Evolutionary conservation across 495 filamentous ascomycete species (phyloP).

Genomic region (Aspergillus cristatus): DNA sequence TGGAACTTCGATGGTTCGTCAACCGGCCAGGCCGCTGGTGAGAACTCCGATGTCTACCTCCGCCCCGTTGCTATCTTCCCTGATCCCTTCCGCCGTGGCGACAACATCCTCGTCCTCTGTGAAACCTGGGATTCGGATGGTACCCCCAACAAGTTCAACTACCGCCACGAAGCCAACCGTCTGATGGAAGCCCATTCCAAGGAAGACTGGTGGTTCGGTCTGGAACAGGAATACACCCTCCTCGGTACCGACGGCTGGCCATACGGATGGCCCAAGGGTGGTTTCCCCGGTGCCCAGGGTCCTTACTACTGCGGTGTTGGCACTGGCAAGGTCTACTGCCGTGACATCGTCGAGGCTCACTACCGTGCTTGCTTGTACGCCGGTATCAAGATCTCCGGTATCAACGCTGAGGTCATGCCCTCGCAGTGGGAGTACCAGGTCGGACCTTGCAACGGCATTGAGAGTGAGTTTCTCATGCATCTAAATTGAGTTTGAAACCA

Average conservation of each 20-base stretch:
- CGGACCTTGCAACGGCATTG: conserved; percentile 86
- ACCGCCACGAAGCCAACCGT: conserved; percentile 79
- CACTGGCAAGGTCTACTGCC: conserved; percentile 93
- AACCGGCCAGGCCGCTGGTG: conserved; percentile 85
- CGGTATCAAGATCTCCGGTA: conserved; percentile 89
- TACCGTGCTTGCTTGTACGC: conserved; percentile 95
- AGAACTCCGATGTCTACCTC: conserved; percentile 98
- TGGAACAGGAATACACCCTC: conserved; percentile 96
- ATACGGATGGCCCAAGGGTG: conserved; percentile 88
- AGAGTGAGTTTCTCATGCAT: conserved; percentile 42
- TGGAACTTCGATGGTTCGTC: conserved; percentile 99
- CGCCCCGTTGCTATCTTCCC: conserved; percentile 84
- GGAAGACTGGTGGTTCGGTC: conserved; percentile 92
- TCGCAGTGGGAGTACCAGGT: conserved; percentile 99
- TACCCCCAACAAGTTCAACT: conserved; percentile 97
- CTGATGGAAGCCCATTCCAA: conserved; percentile 81
- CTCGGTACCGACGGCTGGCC: conserved; percentile 81
- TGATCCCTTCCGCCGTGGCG: conserved; percentile 78
- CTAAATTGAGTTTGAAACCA: conserved; percentile 8
- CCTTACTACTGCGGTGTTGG: conserved; percentile 99
- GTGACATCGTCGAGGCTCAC: conserved; percentile 97
- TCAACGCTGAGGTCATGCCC: conserved; percentile 98
- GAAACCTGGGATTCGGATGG: conserved; percentile 97
- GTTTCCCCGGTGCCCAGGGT: conserved; percentile 94
- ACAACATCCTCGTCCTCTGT: conserved; percentile 86